Percentiles rank a stretch among this genome's conserved stretches.
These are phyloP conservation scores for Primulina eburnea DNA, from an alignment of 257 asterid genomes.

Conservation along the genomic window DNA sequence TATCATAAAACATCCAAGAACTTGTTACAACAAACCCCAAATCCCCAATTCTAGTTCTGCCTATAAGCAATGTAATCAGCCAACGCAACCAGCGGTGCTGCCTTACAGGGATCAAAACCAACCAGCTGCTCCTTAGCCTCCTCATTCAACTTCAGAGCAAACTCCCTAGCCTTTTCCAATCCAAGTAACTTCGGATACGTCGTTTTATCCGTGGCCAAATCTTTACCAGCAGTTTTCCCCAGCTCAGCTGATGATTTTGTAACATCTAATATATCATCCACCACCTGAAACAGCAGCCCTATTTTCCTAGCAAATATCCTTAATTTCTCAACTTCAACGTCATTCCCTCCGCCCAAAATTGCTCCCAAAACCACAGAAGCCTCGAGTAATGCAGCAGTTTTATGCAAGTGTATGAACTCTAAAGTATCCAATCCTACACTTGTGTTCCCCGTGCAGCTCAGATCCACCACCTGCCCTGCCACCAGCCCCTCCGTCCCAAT, in stretches of 20 bases:
- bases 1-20: not conserved
- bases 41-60: slow-evolving; percentile 35
- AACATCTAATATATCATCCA: slow-evolving; percentile 75
- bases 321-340: slow-evolving; percentile 46
- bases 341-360: slow-evolving; percentile 59
- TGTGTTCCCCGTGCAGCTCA: slow-evolving; percentile 41
- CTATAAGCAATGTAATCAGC: slow-evolving; percentile 73
- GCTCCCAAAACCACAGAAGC: slow-evolving; percentile 75
- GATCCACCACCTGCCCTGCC: slow-evolving; percentile 80
- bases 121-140: slow-evolving; percentile 62
- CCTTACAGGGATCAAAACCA: slow-evolving; percentile 48
- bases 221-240: slow-evolving; percentile 85
- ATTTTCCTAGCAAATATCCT: slow-evolving; percentile 58
- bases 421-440: slow-evolving; percentile 47
- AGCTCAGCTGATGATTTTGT: slow-evolving; percentile 63
- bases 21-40: slow-evolving; percentile 20
- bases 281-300: slow-evolving; percentile 73
- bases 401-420: slow-evolving; percentile 67
- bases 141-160: slow-evolving; percentile 47
- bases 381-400: slow-evolving; percentile 68
- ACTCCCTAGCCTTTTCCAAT: slow-evolving; percentile 62
- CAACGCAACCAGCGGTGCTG: slow-evolving; percentile 62
- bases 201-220: slow-evolving; percentile 54
- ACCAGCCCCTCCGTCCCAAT: slow-evolving; percentile 71
- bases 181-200: slow-evolving; percentile 80